phyloP scores from a whole-genome alignment of 2,329 filamentous ascomycete species.

The Pestalotiopsis sp. region DNA sequence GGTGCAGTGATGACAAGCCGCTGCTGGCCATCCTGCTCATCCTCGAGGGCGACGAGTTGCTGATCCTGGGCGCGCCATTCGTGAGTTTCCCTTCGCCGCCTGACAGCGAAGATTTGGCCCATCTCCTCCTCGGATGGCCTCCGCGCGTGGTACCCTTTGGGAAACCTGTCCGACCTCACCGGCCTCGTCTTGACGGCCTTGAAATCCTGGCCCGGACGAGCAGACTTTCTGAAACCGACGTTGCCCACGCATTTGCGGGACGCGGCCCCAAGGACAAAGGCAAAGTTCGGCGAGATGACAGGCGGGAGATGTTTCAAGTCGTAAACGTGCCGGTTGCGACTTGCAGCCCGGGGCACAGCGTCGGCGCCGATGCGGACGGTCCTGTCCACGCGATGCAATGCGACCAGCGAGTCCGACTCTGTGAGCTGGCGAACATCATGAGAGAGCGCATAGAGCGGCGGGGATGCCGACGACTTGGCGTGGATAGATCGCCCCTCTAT shows the following conservation, averaged over 20 bases:
- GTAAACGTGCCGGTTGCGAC: conserved; percentile 21
- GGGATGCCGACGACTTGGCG: conserved; percentile 20
- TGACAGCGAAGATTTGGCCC: conserved; percentile 22
- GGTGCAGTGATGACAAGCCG: conserved; percentile 17
- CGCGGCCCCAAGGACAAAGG: conserved; percentile 20
- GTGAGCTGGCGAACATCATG: conserved; percentile 20
- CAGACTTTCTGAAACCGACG: conserved; percentile 17
- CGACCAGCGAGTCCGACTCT: conserved; percentile 19
- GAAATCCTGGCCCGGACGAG: conserved; percentile 17
- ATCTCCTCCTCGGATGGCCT: conserved; percentile 16
- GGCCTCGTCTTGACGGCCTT: conserved; percentile 18
- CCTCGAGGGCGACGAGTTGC: conserved; percentile 21
- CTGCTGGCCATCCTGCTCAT: conserved; percentile 16
- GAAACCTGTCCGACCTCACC: conserved; percentile 18
- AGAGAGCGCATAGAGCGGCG: conserved; percentile 26
- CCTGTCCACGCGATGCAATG: conserved; percentile 22
- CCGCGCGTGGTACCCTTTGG: conserved; percentile 21
- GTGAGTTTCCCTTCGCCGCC: conserved; percentile 15
- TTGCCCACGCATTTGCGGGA: conserved; percentile 18
- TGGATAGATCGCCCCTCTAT: conserved; percentile 24
- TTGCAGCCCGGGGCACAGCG: conserved; percentile 17
- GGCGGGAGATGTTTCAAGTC: conserved; percentile 23
- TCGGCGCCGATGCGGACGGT: conserved; percentile 15
- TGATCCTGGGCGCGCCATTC: conserved; percentile 21
- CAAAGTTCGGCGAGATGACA: conserved; percentile 20